Evolutionary conservation across 257 asterid genomes (phyloP), one percentile per base, ranked within the genome.

Genomic region (Petunia secreta): DNA sequence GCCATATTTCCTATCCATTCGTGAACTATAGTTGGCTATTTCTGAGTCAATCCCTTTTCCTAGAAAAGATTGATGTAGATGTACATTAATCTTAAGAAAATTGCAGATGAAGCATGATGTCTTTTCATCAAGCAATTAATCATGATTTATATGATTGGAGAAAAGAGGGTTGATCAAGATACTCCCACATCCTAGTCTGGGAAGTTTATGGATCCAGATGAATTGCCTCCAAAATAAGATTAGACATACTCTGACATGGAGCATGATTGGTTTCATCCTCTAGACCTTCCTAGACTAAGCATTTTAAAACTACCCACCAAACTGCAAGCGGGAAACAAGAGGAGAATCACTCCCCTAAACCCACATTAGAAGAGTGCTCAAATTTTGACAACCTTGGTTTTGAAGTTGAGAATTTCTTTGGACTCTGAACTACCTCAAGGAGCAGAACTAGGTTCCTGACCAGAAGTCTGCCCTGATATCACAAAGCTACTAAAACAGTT

Each of bases 351-450:
- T 71, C 60, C 77, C 58, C 48, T 71, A 48, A 48, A 46, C 60
- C 77, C 34, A 25, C 41, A 71, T 71, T 48, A 71, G 52, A 67
- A 69, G 59, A 69, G 41, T 69, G 16, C 59, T 16, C 58, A 44
- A 46, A 71, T 16, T 71, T 44, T 46, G 76, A 44, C 77, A 44
- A 25, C 14, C 59, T 9, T 25, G 77, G 40, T 4, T 16, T 16
- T 25, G 59, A 69, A 69, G 43, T 69, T 25, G 9, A 69, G 58
- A 46, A 58, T 69, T 69, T 41, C 59, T 69, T 63, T 63, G 71
- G 38, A 69, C 76, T 69, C 59, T 69, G 59, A 25, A 69, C 59
- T 46, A 69, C 76, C 58, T 16, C 76, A 69, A 69, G 76, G 59
- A 69, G 76, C 16, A 69, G 25, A 40, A 15, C 14, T n/a, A 59